Evolutionary conservation across 441 rosid genomes (phyloP).

Genomic region (Eutrema salsugineum): DNA sequence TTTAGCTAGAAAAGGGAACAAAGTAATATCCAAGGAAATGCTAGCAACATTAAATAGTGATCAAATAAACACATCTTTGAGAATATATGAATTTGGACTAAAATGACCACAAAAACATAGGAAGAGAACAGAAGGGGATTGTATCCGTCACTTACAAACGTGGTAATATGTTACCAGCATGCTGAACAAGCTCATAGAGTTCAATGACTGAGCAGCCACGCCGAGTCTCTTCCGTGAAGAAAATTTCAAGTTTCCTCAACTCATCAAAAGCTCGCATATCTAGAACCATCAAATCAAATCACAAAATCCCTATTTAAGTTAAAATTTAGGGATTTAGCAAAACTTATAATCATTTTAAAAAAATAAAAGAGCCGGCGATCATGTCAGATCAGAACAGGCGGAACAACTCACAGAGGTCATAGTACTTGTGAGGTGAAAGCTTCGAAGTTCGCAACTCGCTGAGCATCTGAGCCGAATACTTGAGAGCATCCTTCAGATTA

Average conservation of each 20-base stretch:
- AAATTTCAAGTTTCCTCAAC: conserved; percentile 88
- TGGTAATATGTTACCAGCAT: conserved; percentile 97
- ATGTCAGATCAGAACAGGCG: conserved; percentile 4
- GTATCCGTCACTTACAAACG: conserved; percentile 61
- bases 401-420: conserved; percentile 74
- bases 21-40: background rate
- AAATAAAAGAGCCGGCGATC: background rate
- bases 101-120: background rate
- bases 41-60: background rate
- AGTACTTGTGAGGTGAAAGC: conserved; percentile 96
- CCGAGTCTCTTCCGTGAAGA: conserved; percentile 90
- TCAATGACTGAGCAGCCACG: conserved; percentile 96
- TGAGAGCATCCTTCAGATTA: conserved; percentile 92
- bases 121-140: background rate
- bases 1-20: background rate
- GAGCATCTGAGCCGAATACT: conserved; percentile 98
- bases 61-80: background rate
- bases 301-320: background rate
- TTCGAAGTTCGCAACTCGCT: conserved; percentile 96
- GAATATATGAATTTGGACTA: background rate
- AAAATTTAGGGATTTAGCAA: background rate
- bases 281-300: conserved; percentile 25
- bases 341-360: background rate
- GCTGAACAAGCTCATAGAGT: conserved; percentile 95
- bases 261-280: conserved; percentile 99